Base-by-base conservation (phyloP, 257 asterid genomes). In the Gynochthodes officinalis region DNA sequence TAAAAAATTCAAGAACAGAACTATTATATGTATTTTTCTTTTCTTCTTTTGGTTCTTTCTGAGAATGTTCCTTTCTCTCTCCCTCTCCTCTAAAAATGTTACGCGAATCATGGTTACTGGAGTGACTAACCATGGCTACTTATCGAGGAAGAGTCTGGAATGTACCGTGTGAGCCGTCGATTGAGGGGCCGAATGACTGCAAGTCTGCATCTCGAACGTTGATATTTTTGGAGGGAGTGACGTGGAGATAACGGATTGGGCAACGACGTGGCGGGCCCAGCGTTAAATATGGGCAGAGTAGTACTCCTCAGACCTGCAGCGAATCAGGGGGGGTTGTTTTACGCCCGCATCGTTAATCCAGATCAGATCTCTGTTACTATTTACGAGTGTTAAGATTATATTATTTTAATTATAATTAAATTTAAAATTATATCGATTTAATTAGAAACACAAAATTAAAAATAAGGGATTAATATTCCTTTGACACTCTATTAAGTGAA, bases 241-340 rank as follows among this genome's bases (percentile, higher is more conserved):
- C 84, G 90, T 87, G 92, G 89, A 70, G 67, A 57, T 60, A 62
- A 37, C 1, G 1, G 83, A 86, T 86, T 89, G 91, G 96, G 53
- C 4, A 1, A 19, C 77, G 89, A 80, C 82, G 84, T 84, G 91
- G 66, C 82, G 58, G 55, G 77, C 73, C 69, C 85, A 54, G 59
- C 50, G 39, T 14, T 61, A 32, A 62, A 50, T 23, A 39, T 10
- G 68, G 50, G 35, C 64, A 49, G 68, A 13, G 50, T 46, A 49
- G 35, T 64, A 25, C 5, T 28, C n/a, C 42, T 61, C 66, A 43
- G 76, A 80, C 66, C 35, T 48, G 70, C 49, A 76, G 73, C 86
- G 79, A 79, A 83, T 79, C 78, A 72, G 40, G 40, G 67, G 80
- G 81, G 68, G 39, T 4, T 12, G 2, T 52, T 33, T 58, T 48